Evolutionary conservation across 2,329 filamentous ascomycete species (phyloP), one percentile per base, ranked within the genome.

Genomic region (Exserohilum rostratum): DNA sequence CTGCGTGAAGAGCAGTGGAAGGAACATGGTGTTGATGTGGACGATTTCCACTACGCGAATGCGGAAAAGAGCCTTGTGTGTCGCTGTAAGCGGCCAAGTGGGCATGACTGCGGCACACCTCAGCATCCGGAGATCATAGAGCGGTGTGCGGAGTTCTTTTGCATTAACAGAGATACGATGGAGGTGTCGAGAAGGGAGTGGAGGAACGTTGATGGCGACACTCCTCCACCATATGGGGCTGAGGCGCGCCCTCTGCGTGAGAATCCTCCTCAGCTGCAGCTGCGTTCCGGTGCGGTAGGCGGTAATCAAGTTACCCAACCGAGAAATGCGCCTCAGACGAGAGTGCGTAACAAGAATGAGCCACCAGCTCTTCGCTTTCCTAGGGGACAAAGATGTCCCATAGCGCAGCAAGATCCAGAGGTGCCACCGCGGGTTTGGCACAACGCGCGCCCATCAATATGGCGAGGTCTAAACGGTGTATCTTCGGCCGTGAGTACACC

Each of bases 401-500:
- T 12, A 6, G 20, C 33, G n/a, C 25, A 40, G 9, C 35, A 34
- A 2, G 52, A 51, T 9, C 25, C 13, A 10, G 61, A 62, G 12
- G 54, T 67, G 3, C 64, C 61, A 3, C 18, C 48, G 34, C 5
- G 43, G 7, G 55, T 66, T 3, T 67, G 64, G 64, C 37, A 50
- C 4, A 40, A 43, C 3, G 55, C 51, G 20, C 59, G 58, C 27
- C 57, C 63, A 6, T 64, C 58, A 12, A 11, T 61, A 2, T 63
- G 50, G 15, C 25, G 30, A 2, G 11, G 29, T 20, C 20, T 15
- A 12, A 7, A 33, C 3, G 18, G 17, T 2, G 20, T 10, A 1
- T 50, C 46, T 5, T 57, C 61, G 1, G 13, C 15, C 3, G 13
- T 35, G 3, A 66, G 58, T 40, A 67, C 64, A 4, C 62, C 61